phyloP scores from a whole-genome alignment of 2,329 filamentous ascomycete genomes.

The Alternaria triticina region DNA sequence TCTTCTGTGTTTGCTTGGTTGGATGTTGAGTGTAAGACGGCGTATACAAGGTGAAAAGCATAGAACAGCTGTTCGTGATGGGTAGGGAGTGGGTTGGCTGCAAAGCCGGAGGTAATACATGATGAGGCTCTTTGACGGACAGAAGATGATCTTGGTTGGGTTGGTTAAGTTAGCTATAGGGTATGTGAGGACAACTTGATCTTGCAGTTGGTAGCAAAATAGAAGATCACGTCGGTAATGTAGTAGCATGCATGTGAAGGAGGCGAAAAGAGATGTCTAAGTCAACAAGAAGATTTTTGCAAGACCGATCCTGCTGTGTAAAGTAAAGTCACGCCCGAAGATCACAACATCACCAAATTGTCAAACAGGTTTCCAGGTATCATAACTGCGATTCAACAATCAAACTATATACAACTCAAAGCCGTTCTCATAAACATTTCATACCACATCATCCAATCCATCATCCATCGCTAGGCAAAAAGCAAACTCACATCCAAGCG shows the following conservation, averaged over 20 bases:
- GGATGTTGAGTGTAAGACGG: neutral
- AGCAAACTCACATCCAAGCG: neutral
- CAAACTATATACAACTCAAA: neutral
- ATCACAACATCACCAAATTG: neutral
- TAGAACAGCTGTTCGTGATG: neutral
- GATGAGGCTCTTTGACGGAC: neutral
- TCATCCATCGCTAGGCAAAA: neutral
- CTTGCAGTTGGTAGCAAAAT: rapidly evolving
- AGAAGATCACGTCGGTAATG: neutral
- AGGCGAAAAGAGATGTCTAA: neutral
- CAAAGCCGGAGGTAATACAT: neutral
- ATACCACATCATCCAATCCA: neutral
- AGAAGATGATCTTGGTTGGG: neutral
- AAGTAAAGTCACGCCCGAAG: neutral
- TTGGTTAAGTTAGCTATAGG: neutral
- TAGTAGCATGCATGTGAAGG: rapidly evolving
- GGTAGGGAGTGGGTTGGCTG: neutral
- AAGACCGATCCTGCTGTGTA: neutral
- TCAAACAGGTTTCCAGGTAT: neutral
- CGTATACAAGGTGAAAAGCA: neutral
- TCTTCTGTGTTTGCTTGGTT: neutral
- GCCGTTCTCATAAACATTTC: neutral
- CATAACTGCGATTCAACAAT: neutral
- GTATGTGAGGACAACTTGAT: neutral
- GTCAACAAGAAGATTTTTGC: rapidly evolving